These are phyloP conservation scores for Wolfiporia cocos DNA, from an alignment of 1,284 basidiomycete species.

Conservation along the genomic window DNA sequence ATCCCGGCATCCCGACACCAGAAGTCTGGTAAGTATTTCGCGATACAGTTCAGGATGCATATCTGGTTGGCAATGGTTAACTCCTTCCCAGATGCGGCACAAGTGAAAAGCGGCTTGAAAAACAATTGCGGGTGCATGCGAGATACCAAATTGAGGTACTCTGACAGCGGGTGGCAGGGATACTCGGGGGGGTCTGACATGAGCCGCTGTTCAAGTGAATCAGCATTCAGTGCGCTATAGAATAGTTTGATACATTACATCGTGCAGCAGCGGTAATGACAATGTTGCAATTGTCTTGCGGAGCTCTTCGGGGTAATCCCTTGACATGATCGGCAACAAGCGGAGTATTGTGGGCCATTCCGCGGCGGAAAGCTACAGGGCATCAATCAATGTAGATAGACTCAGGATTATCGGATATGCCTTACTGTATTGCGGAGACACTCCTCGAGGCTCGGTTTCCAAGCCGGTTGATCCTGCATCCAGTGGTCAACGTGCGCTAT, in stretches of 20 bases:
- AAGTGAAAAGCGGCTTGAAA: slow-evolving; percentile 71
- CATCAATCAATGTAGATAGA: slow-evolving; percentile 2
- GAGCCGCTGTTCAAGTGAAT: too few relatives aligned
- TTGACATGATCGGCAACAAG: slow-evolving; percentile 35
- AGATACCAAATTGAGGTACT: slow-evolving; percentile 46
- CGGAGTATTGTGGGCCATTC: slow-evolving; percentile 37
- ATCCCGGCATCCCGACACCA: slow-evolving; percentile 76
- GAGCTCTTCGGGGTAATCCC: slow-evolving; percentile 38
- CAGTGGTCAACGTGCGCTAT: slow-evolving; percentile 34
- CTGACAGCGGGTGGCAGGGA: slow-evolving; percentile 38
- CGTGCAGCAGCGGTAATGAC: slow-evolving; percentile 44
- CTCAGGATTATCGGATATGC: slow-evolving; percentile 1
- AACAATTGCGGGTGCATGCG: slow-evolving; percentile 56
- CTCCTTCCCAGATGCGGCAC: slow-evolving; percentile 58
- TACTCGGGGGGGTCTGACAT: slow-evolving; percentile 41
- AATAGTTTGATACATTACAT: slow-evolving; percentile 35
- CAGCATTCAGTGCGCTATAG: too few relatives aligned
- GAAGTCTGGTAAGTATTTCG: slow-evolving; percentile 51
- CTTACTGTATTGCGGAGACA: slow-evolving; percentile 37
- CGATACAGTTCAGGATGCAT: slow-evolving; percentile 43
- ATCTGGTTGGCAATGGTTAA: slow-evolving; percentile 54
- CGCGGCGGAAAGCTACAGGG: slow-evolving; percentile 32
- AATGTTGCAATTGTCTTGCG: slow-evolving; percentile 24
- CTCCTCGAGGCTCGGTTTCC: slow-evolving; percentile 38
- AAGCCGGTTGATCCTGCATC: slow-evolving; percentile 32